phyloP scores from a whole-genome alignment of 169 alveolate species.

The Perkinsus olseni region DNA sequence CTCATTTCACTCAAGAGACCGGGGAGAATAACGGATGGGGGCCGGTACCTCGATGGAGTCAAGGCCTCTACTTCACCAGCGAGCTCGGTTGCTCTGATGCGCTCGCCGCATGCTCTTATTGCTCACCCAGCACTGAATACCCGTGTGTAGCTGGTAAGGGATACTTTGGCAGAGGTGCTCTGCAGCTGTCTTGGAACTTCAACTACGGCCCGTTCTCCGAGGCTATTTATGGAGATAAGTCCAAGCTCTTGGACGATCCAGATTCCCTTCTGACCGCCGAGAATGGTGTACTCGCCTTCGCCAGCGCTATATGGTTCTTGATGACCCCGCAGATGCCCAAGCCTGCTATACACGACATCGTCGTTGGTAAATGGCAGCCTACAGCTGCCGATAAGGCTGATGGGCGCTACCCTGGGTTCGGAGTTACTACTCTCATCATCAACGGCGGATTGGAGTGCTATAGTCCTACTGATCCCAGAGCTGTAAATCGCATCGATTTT shows the following conservation, averaged over 20 bases:
- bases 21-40: neutral
- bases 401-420: neutral
- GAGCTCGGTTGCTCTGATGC: neutral
- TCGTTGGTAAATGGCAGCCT: neutral
- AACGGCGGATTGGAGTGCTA: neutral
- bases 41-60: neutral
- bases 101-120: neutral
- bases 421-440: neutral
- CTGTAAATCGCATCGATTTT: neutral
- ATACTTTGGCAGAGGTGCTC: neutral
- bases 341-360: neutral
- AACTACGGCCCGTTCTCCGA: neutral
- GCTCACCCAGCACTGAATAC: neutral
- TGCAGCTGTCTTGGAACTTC: neutral
- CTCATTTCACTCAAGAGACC: neutral
- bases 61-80: neutral
- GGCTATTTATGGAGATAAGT: neutral
- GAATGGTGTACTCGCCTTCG: neutral
- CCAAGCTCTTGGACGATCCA: neutral
- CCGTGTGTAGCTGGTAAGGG: neutral
- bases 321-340: neutral
- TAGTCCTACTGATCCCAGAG: neutral
- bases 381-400: neutral
- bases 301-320: neutral
- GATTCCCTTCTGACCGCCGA: neutral